Evolutionary conservation across 2,329 filamentous ascomycete genomes (phyloP).

Genomic region (Lasiodiplodia citricola): DNA sequence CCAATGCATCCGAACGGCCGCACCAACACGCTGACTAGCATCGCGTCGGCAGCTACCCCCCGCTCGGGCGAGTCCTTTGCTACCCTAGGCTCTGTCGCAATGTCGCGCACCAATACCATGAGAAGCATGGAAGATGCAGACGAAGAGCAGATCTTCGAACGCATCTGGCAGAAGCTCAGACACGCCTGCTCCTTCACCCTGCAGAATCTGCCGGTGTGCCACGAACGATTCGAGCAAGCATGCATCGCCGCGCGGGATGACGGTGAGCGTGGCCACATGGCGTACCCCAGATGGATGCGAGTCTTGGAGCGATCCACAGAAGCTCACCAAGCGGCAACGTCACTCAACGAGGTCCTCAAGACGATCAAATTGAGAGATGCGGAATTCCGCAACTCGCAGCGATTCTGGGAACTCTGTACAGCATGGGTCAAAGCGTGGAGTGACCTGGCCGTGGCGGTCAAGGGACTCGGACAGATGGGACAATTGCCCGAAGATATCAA

Average conservation of each 20-base stretch:
- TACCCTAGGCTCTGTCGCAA: constrained; percentile 54
- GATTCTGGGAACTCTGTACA: constrained; percentile 75
- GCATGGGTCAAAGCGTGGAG: constrained; percentile 73
- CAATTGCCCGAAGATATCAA: constrained; percentile 63
- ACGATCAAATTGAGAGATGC: constrained; percentile 86
- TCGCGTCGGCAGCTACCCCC: constrained; percentile 63
- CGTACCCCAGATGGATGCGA: constrained; percentile 51
- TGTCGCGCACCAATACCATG: constrained; percentile 54
- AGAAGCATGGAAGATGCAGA: constrained; percentile 69
- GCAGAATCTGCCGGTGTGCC: constrained; percentile 72
- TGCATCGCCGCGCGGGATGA: constrained; percentile 34
- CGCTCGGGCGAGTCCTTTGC: constrained; percentile 82
- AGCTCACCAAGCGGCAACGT: constrained; percentile 74
- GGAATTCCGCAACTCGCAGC: constrained; percentile 68
- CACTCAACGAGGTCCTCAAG: constrained; percentile 73
- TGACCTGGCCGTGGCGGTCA: constrained; percentile 67
- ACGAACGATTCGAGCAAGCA: constrained; percentile 61
- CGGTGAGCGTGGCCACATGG: constrained; percentile 41
- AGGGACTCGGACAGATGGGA: constrained; percentile 43
- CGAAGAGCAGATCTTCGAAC: constrained; percentile 82
- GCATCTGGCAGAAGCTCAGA: constrained; percentile 77
- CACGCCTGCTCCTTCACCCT: constrained; percentile 75
- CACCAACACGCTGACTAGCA: constrained; percentile 58
- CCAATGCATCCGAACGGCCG: constrained; percentile 53
- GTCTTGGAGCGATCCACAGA: constrained; percentile 74